Percentiles rank a stretch among this genome's conserved stretches.
phyloP scores from a whole-genome alignment of 495 filamentous ascomycete genomes.

The Aspergillus panamensis region DNA sequence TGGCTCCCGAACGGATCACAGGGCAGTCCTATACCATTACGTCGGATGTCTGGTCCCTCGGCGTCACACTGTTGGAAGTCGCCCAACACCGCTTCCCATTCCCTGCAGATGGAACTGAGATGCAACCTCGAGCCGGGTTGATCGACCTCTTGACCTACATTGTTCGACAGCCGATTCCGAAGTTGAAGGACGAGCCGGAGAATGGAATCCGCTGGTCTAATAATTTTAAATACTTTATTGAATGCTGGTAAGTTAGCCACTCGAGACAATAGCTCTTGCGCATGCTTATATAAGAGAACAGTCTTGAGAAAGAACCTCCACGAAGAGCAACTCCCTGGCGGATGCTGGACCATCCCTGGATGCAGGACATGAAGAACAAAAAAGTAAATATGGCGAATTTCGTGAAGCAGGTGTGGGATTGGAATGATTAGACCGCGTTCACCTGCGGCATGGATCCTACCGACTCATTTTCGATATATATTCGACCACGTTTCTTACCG shows the following conservation, averaged over 20 bases:
- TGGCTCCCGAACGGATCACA: constrained; percentile 97
- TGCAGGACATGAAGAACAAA: constrained; percentile 90
- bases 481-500: constrained; percentile 8
- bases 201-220: constrained; percentile 84
- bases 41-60: constrained; percentile 95
- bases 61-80: constrained; percentile 93
- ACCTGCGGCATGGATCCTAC: constrained; percentile 2
- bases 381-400: constrained; percentile 96
- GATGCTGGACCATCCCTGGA: constrained; percentile 99
- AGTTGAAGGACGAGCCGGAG: constrained; percentile 88
- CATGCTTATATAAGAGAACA: constrained; percentile 51
- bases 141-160: constrained; percentile 97
- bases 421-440: constrained; percentile 55
- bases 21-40: constrained; percentile 98
- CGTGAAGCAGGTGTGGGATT: constrained; percentile 90
- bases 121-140: constrained; percentile 78
- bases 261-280: constrained; percentile 2
- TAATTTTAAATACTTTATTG: constrained; percentile 98
- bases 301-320: constrained; percentile 74
- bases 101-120: constrained; percentile 91
- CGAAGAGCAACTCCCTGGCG: constrained; percentile 93
- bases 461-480: constrained; percentile 5
- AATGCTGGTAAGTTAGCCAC: constrained; percentile 80
- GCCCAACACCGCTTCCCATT: constrained; percentile 98
- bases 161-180: constrained; percentile 91